Conservation (phyloP, 2,329 filamentous ascomycete species). For the Corniculantispora saksenae region DNA sequence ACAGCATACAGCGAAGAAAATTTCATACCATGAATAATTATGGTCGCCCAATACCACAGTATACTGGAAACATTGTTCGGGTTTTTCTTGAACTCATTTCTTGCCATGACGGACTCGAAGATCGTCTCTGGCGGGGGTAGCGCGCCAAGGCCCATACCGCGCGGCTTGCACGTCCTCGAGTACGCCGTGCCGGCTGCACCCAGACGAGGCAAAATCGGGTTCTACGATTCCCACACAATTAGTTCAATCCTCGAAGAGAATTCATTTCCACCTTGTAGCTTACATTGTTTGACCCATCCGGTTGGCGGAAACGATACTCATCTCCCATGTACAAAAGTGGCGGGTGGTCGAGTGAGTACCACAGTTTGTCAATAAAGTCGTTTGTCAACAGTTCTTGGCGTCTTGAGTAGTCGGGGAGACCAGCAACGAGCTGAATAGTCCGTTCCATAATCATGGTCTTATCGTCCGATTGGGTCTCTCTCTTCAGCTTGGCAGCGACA, state of each 20-base stretch:
- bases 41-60: constrained; percentile 71
- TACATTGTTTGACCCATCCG: constrained; percentile 71
- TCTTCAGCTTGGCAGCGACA: constrained; percentile 62
- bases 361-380: constrained; percentile 67
- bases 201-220: constrained; percentile 64
- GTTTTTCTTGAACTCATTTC: constrained; percentile 53
- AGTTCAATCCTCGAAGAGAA: not conserved
- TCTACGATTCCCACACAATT: constrained; percentile 39
- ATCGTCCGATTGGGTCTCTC: constrained; percentile 66
- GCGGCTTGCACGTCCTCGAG: constrained; percentile 62
- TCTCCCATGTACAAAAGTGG: constrained; percentile 65
- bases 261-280: constrained; percentile 21
- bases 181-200: constrained; percentile 70
- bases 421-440: constrained; percentile 68
- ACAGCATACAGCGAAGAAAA: constrained; percentile 18
- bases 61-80: constrained; percentile 73
- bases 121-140: constrained; percentile 66
- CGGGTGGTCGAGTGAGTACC: constrained; percentile 72
- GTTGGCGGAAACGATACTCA: constrained; percentile 64
- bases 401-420: constrained; percentile 63
- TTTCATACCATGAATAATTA: constrained; percentile 66
- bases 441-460: constrained; percentile 77
- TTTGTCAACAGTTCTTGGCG: constrained; percentile 65
- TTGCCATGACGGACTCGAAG: constrained; percentile 63
- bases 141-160: constrained; percentile 60